Conservation (phyloP, 768 basidiomycete genomes). For the Russula emetica region DNA sequence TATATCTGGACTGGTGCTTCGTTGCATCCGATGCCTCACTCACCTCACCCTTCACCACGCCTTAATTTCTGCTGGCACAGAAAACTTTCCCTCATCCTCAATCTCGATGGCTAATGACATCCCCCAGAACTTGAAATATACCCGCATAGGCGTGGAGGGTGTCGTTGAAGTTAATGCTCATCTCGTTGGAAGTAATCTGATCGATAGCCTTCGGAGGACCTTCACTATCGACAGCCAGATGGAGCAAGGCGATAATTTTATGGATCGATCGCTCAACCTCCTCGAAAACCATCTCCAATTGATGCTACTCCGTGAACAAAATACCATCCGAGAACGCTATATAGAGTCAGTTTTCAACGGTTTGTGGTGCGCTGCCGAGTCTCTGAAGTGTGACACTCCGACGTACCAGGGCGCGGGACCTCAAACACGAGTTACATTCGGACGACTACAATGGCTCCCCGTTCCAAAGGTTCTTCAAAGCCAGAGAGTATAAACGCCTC, state of each 20-base stretch:
- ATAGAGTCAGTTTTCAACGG: not conserved
- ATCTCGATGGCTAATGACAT: no score
- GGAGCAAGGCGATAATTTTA: not conserved
- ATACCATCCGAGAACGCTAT: no score
- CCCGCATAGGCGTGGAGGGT: not conserved
- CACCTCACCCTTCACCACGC: no score
- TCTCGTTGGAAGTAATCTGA: not conserved
- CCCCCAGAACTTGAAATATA: no score
- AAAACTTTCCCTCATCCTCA: not conserved
- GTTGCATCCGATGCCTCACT: no score
- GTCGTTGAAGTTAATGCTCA: not conserved
- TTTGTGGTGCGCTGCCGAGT: no score
- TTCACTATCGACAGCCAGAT: not conserved
- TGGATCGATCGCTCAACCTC: not conserved
- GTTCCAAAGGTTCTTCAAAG: not conserved
- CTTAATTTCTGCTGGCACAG: conserved; percentile 2
- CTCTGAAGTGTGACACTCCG: no score
- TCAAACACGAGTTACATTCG: not conserved
- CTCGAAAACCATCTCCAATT: not conserved
- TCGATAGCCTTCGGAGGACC: not conserved
- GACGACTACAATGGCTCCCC: not conserved
- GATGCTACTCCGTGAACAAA: not conserved
- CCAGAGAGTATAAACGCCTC: not conserved
- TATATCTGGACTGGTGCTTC: not conserved
- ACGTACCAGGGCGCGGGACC: not conserved